Percentiles rank a stretch among this genome's conserved stretches.
Evolutionary conservation across 139 green algal species (phyloP).

Genomic region (Tetradesmus lagerheimii): DNA sequence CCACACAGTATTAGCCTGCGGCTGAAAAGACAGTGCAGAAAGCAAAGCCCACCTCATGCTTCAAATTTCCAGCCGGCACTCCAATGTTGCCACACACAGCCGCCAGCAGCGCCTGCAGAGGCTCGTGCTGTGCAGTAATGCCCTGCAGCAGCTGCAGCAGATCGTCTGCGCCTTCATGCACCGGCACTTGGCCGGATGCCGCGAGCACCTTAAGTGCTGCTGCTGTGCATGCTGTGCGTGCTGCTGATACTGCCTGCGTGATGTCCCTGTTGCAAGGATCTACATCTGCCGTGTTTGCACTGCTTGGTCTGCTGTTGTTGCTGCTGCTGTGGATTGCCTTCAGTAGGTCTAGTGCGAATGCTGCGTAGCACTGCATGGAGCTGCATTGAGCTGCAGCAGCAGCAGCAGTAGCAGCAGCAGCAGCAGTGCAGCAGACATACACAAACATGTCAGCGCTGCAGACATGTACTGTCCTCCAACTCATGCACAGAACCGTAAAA

Average conservation of each 20-base stretch:
- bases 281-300: background rate
- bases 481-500: no score
- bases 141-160: constrained; percentile 25
- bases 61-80: background rate
- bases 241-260: background rate
- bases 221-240: background rate
- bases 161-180: background rate
- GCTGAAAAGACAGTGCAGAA: no score
- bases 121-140: background rate
- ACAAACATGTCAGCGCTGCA: background rate
- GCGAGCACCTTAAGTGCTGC: constrained; percentile 26
- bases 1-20: no score
- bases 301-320: background rate
- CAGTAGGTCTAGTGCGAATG: constrained; percentile 1
- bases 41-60: constrained; percentile 5
- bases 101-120: background rate
- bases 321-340: background rate
- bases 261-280: background rate
- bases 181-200: background rate
- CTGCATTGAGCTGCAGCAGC: background rate
- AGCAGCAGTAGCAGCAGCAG: background rate
- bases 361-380: background rate
- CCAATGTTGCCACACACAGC: background rate
- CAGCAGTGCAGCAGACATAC: background rate
- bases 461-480: background rate